Percentiles rank a stretch among this genome's conserved stretches.
Evolutionary conservation across 331 rosid genomes (phyloP).

Genomic region (Dryas integrifolia): DNA sequence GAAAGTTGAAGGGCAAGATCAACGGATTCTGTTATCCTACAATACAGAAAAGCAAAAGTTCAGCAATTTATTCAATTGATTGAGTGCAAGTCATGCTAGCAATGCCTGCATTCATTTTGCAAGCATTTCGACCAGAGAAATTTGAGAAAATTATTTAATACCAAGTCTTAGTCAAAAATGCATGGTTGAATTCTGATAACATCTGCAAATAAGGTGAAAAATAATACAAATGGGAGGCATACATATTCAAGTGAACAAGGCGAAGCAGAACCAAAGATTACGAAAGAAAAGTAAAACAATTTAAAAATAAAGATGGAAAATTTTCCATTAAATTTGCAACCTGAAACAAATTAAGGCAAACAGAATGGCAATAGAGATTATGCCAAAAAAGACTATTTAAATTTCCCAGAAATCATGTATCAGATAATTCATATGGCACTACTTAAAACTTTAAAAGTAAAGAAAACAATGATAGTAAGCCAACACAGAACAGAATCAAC

Average conservation of each 20-base stretch:
- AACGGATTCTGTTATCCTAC: conserved; percentile 62
- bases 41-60: conserved; percentile 18
- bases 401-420: not conserved
- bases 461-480: not conserved
- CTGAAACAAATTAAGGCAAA: not conserved
- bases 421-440: not conserved
- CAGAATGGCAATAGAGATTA: not conserved
- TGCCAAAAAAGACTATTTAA: not conserved
- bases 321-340: not conserved
- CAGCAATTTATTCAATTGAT: conserved; percentile 16
- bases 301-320: not conserved
- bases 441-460: no score
- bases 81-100: not conserved
- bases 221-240: conserved; percentile 22
- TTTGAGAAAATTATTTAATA: not conserved
- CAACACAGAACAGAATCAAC: not conserved
- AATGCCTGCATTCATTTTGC: not conserved
- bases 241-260: conserved; percentile 71
- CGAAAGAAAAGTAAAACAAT: not conserved
- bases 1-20: conserved; percentile 57
- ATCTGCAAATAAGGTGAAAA: conserved; percentile 8
- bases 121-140: not conserved
- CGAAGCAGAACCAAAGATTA: conserved; percentile 45
- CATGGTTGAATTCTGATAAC: not conserved
- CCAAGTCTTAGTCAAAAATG: not conserved